Evolutionary conservation across 2,329 filamentous ascomycete genomes (phyloP).

Genomic region (Aciculosporium take): DNA sequence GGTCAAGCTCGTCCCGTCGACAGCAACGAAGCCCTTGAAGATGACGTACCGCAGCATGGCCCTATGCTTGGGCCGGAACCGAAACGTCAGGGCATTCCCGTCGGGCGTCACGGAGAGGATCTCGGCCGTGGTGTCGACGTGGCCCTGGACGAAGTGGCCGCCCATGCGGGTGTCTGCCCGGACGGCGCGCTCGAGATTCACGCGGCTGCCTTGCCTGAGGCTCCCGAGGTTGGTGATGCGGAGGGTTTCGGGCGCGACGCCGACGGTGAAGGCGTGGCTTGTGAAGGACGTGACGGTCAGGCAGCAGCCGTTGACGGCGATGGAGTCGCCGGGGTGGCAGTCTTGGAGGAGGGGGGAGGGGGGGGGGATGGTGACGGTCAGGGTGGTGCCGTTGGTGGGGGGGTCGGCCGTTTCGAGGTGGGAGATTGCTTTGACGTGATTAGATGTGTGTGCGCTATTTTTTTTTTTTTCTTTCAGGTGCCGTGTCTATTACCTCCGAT

Average conservation of each 20-base stretch:
- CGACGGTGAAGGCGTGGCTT: slow-evolving; percentile 61
- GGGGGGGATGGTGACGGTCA: slow-evolving; percentile 63
- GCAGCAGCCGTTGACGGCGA: slow-evolving; percentile 89
- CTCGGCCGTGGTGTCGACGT: slow-evolving; percentile 79
- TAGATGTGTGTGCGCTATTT: too few relatives aligned
- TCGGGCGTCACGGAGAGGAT: slow-evolving; percentile 63
- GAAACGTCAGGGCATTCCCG: slow-evolving; percentile 79
- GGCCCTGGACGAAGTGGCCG: slow-evolving; percentile 94
- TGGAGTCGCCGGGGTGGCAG: slow-evolving; percentile 80
- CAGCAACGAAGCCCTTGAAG: slow-evolving; percentile 88
- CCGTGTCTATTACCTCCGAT: slow-evolving; percentile 71
- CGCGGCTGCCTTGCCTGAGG: slow-evolving; percentile 48
- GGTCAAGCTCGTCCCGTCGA: slow-evolving; percentile 90
- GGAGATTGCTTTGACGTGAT: too few relatives aligned
- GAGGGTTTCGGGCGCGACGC: slow-evolving; percentile 88
- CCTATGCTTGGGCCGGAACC: slow-evolving; percentile 57
- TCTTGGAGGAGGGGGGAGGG: slow-evolving; percentile 65
- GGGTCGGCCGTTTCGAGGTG: slow-evolving; percentile 67
- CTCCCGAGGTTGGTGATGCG: slow-evolving; percentile 87
- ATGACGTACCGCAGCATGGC: slow-evolving; percentile 75
- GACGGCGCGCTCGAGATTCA: slow-evolving; percentile 92
- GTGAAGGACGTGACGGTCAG: slow-evolving; percentile 62
- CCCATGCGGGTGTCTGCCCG: slow-evolving; percentile 89
- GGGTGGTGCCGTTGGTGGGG: slow-evolving; percentile 71
- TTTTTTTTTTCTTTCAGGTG: too few relatives aligned